A percentile compares a stretch with the other conserved stretches of the same genome.
These are phyloP conservation scores for Apiospora aurea DNA, from an alignment of 2,329 filamentous ascomycete species.

Conservation along the genomic window DNA sequence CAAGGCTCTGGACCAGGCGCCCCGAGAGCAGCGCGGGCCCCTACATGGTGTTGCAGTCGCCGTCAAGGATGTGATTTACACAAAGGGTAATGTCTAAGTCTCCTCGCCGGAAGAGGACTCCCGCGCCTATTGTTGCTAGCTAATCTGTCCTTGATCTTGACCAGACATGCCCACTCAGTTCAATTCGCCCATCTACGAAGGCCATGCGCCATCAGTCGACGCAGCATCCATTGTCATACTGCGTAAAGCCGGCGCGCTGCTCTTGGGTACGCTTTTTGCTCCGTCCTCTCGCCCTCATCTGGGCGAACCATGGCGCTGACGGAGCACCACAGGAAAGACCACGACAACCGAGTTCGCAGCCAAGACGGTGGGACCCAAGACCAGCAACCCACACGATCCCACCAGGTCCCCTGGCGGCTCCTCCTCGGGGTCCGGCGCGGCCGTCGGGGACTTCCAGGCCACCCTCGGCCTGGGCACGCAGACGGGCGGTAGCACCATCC, in stretches of 20 bases:
- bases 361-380: conserved; percentile 58
- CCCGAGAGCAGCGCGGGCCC: conserved; percentile 52
- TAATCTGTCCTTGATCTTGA: background rate
- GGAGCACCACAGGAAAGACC: conserved; percentile 52
- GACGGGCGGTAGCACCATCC: conserved; percentile 69
- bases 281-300: too few species aligned
- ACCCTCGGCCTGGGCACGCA: conserved; percentile 70
- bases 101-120: background rate
- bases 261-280: conserved; percentile 50
- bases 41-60: conserved; percentile 61
- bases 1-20: conserved; percentile 53
- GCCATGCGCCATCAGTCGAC: conserved; percentile 55
- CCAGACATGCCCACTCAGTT: conserved; percentile 59
- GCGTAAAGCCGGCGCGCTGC: conserved; percentile 61
- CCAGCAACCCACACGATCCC: conserved; percentile 69
- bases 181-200: conserved; percentile 61
- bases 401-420: conserved; percentile 72
- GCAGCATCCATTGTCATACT: conserved; percentile 60
- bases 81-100: conserved; percentile 47
- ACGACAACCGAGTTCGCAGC: conserved; percentile 71
- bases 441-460: conserved; percentile 69
- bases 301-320: background rate
- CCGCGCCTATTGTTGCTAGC: conserved; percentile 22
- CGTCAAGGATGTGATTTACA: conserved; percentile 63
- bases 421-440: conserved; percentile 70